These are phyloP conservation scores for Colletotrichum ledebouriae DNA, from an alignment of 2,329 filamentous ascomycete genomes.

Conservation along the genomic window DNA sequence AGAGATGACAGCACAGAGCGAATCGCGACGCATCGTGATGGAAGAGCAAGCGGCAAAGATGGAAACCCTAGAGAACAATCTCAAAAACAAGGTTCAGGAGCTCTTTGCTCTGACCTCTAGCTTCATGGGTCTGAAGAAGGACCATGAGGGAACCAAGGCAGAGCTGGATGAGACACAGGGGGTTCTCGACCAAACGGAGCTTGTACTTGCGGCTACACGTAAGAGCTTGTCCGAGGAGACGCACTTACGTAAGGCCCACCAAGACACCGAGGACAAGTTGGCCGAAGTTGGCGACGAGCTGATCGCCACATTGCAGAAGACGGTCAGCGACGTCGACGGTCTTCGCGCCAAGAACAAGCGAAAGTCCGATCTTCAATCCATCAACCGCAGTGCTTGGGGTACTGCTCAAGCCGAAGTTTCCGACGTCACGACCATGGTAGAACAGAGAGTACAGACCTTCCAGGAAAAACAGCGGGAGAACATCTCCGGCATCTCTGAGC, in stretches of 20 bases:
- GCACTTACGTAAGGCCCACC: conserved; percentile 83
- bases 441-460: conserved; percentile 80
- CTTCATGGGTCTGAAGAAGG: conserved; percentile 90
- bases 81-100: conserved; percentile 95
- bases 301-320: conserved; percentile 81
- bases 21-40: conserved; percentile 89
- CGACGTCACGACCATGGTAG: conserved; percentile 82
- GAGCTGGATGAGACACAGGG: conserved; percentile 84
- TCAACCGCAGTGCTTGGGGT: conserved; percentile 85
- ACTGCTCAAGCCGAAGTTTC: conserved; percentile 81
- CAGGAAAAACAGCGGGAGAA: conserved; percentile 79
- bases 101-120: conserved; percentile 87
- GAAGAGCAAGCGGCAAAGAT: conserved; percentile 95
- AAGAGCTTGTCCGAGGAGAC: conserved; percentile 84
- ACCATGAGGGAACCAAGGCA: conserved; percentile 82
- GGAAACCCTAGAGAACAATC: conserved; percentile 89
- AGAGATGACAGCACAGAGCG: conserved; percentile 90
- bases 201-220: conserved; percentile 82
- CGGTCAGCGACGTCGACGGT: conserved; percentile 83
- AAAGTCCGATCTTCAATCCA: conserved; percentile 83
- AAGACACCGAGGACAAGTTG: conserved; percentile 85
- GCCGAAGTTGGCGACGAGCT: conserved; percentile 80
- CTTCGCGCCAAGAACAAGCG: conserved; percentile 89
- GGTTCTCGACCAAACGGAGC: conserved; percentile 88
- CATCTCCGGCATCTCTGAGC: conserved; percentile 74